These are phyloP conservation scores for Dictyostelium citrinum DNA, from an alignment of 78 protist genomes.

Conservation along the genomic window DNA sequence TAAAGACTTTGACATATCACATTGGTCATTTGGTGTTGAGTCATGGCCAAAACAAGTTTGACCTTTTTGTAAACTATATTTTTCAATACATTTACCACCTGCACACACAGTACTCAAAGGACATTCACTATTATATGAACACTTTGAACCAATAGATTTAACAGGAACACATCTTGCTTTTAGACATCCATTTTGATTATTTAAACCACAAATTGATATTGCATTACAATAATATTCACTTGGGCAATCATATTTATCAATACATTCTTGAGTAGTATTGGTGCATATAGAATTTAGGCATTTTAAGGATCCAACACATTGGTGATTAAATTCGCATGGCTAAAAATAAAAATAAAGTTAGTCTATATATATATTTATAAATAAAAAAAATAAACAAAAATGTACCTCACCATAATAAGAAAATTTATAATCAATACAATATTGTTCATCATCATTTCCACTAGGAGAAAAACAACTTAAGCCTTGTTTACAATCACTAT, in stretches of 20 bases:
- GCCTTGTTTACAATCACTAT: not conserved
- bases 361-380: no score
- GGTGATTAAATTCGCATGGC: not conserved
- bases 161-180: not conserved
- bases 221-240: not conserved
- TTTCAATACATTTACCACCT: not conserved
- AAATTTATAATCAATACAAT: not conserved
- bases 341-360: no score
- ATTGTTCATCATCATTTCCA: not conserved
- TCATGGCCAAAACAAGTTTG: not conserved
- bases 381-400: no score
- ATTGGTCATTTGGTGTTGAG: not conserved
- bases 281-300: not conserved
- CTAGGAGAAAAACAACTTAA: not conserved
- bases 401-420: not conserved
- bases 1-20: slow-evolving; percentile 3
- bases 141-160: not conserved
- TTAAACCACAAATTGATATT: not conserved
- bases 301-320: not conserved
- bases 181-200: not conserved
- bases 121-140: not conserved
- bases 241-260: not conserved
- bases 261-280: not conserved
- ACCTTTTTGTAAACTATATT: not conserved
- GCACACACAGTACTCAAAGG: not conserved